phyloP scores from a whole-genome alignment of 2,329 filamentous ascomycete species.

The Penicillium sp. region DNA sequence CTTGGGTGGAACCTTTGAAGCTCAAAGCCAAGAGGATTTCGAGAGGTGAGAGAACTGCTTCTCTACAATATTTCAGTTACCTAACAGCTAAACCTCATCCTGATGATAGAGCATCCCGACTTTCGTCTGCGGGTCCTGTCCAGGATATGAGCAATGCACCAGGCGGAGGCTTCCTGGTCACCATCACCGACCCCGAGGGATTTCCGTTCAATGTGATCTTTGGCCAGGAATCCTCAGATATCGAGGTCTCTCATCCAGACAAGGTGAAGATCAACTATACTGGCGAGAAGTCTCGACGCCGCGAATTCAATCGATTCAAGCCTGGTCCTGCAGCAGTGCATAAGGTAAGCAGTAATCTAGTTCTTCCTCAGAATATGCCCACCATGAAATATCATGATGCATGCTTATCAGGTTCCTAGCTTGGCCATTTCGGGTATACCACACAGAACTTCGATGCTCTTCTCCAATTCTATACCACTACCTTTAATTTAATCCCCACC shows the following conservation, averaged over 20 bases:
- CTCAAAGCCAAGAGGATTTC: constrained; percentile 12
- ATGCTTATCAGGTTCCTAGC: constrained; percentile 11
- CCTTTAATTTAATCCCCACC: constrained; percentile 38
- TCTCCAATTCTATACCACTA: constrained; percentile 35
- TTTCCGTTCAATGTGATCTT: constrained; percentile 47
- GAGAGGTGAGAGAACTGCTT: constrained; percentile 12
- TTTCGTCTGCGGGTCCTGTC: constrained; percentile 36
- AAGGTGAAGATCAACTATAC: constrained; percentile 33
- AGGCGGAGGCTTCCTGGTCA: constrained; percentile 44
- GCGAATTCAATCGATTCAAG: constrained; percentile 35
- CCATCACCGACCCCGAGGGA: constrained; percentile 45
- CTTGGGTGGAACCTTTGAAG: constrained; percentile 14
- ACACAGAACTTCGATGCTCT: constrained; percentile 31
- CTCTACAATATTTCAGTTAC: neutral
- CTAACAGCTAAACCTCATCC: neutral
- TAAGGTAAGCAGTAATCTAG: constrained; percentile 26
- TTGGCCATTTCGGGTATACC: constrained; percentile 37
- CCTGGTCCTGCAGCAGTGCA: constrained; percentile 38
- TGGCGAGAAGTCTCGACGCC: constrained; percentile 32
- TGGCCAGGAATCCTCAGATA: constrained; percentile 36
- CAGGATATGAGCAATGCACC: constrained; percentile 42
- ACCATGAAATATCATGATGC: no score
- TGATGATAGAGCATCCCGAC: constrained; percentile 21
- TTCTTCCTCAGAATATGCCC: no score
- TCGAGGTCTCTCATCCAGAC: constrained; percentile 21